Conservation (phyloP, 2,329 filamentous ascomycete genomes). For the Cladosporium phlei region DNA sequence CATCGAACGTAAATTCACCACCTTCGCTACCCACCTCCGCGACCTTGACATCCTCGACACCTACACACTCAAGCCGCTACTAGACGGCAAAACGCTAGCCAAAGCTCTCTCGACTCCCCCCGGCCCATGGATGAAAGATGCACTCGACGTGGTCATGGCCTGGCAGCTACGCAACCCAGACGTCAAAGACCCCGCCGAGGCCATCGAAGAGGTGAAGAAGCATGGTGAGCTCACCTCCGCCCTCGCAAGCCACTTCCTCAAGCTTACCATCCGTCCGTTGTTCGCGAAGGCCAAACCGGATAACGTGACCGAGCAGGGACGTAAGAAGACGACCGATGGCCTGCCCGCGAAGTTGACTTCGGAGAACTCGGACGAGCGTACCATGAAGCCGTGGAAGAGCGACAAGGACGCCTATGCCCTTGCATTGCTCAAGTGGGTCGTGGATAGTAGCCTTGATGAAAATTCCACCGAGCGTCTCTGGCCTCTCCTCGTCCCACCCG, state of each 20-base stretch:
- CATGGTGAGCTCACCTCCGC: conserved; percentile 47
- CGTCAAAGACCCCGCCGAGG: conserved; percentile 50
- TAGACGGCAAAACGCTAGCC: conserved; percentile 72
- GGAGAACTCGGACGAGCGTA: conserved; percentile 34
- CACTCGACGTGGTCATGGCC: conserved; percentile 72
- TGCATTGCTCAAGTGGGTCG: conserved; percentile 58
- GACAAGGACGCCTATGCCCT: conserved; percentile 45
- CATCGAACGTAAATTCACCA: conserved; percentile 49
- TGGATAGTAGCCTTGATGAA: conserved; percentile 50
- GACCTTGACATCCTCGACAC: conserved; percentile 49
- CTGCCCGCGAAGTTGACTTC: conserved; percentile 35
- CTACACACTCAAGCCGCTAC: conserved; percentile 43
- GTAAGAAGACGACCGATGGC: conserved; percentile 47
- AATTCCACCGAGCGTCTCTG: conserved; percentile 53
- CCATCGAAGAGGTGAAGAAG: conserved; percentile 42
- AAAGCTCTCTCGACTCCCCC: conserved; percentile 62
- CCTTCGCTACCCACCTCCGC: conserved; percentile 50
- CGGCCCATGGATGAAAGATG: conserved; percentile 78
- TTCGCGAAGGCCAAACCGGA: conserved; percentile 56
- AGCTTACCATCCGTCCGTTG: conserved; percentile 60
- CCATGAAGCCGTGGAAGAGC: conserved; percentile 59
- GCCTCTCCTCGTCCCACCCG: conserved; percentile 64
- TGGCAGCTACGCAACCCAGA: conserved; percentile 85
- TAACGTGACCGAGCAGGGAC: conserved; percentile 54
- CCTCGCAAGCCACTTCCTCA: conserved; percentile 54